Evolutionary conservation across 2,329 filamentous ascomycete species (phyloP).

Genomic region (Pseudonectria buxi): DNA sequence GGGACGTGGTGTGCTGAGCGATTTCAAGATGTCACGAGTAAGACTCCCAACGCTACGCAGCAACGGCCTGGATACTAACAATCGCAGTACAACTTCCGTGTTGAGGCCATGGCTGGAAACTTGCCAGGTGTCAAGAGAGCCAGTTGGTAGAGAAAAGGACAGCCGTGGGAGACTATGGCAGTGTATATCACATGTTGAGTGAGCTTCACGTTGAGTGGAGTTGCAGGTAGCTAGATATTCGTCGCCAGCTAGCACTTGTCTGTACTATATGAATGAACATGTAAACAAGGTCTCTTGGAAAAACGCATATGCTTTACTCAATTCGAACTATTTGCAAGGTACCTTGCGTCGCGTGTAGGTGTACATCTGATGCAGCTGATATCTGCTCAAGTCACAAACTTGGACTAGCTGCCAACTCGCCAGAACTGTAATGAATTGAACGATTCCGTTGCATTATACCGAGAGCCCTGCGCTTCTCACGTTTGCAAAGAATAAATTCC

Average conservation of each 20-base stretch:
- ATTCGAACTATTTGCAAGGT: no score
- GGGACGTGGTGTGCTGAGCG: conserved; percentile 80
- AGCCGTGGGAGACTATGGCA: not conserved
- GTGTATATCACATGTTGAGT: conserved; percentile 17
- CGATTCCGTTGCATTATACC: no score
- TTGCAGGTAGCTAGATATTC: no score
- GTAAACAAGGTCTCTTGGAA: not conserved
- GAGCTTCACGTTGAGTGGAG: not conserved
- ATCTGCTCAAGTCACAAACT: no score
- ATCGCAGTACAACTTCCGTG: conserved; percentile 79
- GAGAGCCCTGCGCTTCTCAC: no score
- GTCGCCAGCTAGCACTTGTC: no score
- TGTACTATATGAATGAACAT: conserved; percentile 1
- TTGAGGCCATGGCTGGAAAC: conserved; percentile 78
- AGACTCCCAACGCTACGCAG: conserved; percentile 30
- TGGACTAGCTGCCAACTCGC: no score
- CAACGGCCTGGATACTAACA: conserved; percentile 16
- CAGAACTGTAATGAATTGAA: no score
- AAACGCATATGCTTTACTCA: no score
- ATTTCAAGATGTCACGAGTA: conserved; percentile 89
- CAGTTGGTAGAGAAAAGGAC: conserved; percentile 63
- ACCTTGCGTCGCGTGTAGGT: no score
- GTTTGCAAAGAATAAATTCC: no score
- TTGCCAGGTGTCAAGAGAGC: conserved; percentile 93
- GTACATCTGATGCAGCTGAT: no score